Evolutionary conservation across 345 rosid genomes (phyloP).

Genomic region (Melaleuca alternifolia): DNA sequence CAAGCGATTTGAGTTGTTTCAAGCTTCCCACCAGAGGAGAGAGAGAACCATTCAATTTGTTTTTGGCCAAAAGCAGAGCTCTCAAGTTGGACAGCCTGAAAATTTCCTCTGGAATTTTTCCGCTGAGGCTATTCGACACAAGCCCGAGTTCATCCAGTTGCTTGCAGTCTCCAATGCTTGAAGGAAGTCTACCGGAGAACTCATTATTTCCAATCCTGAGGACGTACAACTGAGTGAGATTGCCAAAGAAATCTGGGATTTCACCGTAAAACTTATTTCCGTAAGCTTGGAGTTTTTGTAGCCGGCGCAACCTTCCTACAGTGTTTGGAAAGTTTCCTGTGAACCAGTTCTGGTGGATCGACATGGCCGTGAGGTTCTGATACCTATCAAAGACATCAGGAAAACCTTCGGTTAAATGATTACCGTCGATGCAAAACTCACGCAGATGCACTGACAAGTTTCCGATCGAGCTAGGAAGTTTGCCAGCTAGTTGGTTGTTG

Average conservation of each 20-base stretch:
- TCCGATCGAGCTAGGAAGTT: background rate
- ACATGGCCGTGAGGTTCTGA: background rate
- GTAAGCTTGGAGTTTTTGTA: background rate
- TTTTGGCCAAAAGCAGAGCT: background rate
- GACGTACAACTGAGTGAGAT: background rate
- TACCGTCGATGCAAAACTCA: background rate
- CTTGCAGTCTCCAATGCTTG: background rate
- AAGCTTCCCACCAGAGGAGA: slow-evolving; percentile 4
- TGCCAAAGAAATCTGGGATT: slow-evolving; percentile 1
- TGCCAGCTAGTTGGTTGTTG: background rate
- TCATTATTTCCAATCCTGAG: background rate
- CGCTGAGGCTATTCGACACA: background rate
- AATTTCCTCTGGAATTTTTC: slow-evolving; percentile 2
- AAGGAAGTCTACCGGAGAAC: slow-evolving; percentile 4
- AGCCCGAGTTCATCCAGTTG: background rate
- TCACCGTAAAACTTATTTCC: background rate
- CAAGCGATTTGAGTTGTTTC: background rate
- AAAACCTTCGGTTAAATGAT: background rate
- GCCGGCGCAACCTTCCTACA: background rate
- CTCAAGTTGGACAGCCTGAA: background rate
- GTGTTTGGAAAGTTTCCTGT: slow-evolving; percentile 2
- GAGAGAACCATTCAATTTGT: slow-evolving; percentile 5
- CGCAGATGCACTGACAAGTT: slow-evolving; percentile 2
- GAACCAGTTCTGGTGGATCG: background rate
- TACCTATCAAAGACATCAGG: background rate